A percentile compares a stretch with the other conserved stretches of the same genome.
Evolutionary conservation across 2,329 filamentous ascomycete species (phyloP).

Genomic region (Phyllosticta paracitricarpa): DNA sequence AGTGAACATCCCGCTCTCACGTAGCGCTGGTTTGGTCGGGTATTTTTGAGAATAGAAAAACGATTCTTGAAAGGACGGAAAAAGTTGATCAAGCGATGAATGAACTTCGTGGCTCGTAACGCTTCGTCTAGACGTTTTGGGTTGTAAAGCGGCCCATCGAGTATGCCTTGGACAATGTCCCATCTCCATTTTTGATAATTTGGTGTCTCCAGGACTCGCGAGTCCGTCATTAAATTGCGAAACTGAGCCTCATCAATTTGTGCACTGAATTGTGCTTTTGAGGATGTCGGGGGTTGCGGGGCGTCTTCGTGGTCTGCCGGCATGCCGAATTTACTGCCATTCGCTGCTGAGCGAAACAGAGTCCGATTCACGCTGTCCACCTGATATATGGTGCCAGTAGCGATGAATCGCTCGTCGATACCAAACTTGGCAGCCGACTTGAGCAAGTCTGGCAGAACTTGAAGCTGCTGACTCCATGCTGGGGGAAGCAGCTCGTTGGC

Average conservation of each 20-base stretch:
- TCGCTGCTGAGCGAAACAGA: constrained; percentile 65
- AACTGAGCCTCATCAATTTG: constrained; percentile 56
- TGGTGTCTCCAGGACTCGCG: constrained; percentile 75
- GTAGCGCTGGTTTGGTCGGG: constrained; percentile 88
- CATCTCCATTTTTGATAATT: constrained; percentile 97
- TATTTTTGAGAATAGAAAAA: constrained; percentile 83
- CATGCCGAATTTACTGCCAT: constrained; percentile 19
- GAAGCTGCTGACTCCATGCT: constrained; percentile 71
- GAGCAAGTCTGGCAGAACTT: constrained; percentile 80
- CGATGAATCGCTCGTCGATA: constrained; percentile 63
- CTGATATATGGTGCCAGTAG: constrained; percentile 88
- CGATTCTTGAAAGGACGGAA: constrained; percentile 95
- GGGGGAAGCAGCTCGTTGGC: constrained; percentile 76
- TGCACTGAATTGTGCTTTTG: constrained; percentile 29
- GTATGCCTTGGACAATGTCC: constrained; percentile 81
- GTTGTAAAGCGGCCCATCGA: constrained; percentile 85
- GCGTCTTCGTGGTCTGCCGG: constrained; percentile 29
- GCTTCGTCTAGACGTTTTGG: constrained; percentile 90
- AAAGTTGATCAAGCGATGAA: constrained; percentile 89
- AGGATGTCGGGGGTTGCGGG: constrained; percentile 34
- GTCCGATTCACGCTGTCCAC: constrained; percentile 96
- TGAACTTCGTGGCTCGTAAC: constrained; percentile 88
- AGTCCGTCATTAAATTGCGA: constrained; percentile 58
- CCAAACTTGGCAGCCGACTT: constrained; percentile 63
- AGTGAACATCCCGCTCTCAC: constrained; percentile 81